Evolutionary conservation across 768 basidiomycete species (phyloP).

Genomic region (Russula griseocarnosa): DNA sequence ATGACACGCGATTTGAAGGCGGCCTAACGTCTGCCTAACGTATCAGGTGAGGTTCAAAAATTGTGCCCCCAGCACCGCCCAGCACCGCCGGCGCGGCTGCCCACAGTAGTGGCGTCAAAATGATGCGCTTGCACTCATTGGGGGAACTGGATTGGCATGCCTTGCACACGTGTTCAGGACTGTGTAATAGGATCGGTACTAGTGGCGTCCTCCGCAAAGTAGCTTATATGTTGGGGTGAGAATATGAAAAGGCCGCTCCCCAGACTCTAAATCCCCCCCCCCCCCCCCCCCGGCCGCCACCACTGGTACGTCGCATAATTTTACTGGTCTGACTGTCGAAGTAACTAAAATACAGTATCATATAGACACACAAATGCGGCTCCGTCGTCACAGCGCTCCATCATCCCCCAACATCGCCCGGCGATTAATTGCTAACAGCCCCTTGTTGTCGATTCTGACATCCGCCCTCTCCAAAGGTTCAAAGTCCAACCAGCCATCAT

Average conservation of each 20-base stretch:
- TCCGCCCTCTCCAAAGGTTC: neutral
- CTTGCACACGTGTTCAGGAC: neutral
- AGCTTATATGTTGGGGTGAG: neutral
- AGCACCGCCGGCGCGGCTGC: neutral
- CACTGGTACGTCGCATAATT: neutral
- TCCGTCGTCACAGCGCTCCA: neutral
- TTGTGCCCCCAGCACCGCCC: too few relatives aligned
- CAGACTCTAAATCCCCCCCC: neutral
- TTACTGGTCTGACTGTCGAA: neutral
- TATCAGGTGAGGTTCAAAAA: neutral
- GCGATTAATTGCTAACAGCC: neutral
- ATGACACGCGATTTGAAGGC: neutral
- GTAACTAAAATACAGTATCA: neutral
- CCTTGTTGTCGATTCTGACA: neutral
- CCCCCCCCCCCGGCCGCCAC: neutral
- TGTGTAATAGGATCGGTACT: neutral
- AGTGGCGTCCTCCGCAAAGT: neutral
- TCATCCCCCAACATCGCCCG: neutral
- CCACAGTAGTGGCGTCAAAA: neutral
- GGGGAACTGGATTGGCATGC: neutral
- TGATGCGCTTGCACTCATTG: neutral
- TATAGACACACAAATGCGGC: neutral
- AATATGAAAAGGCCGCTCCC: neutral
- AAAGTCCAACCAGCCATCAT: neutral
- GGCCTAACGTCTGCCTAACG: neutral